Percentiles rank a stretch among this genome's conserved stretches.
phyloP scores from a whole-genome alignment of 495 filamentous ascomycete species.

The Cryomyces minteri region DNA sequence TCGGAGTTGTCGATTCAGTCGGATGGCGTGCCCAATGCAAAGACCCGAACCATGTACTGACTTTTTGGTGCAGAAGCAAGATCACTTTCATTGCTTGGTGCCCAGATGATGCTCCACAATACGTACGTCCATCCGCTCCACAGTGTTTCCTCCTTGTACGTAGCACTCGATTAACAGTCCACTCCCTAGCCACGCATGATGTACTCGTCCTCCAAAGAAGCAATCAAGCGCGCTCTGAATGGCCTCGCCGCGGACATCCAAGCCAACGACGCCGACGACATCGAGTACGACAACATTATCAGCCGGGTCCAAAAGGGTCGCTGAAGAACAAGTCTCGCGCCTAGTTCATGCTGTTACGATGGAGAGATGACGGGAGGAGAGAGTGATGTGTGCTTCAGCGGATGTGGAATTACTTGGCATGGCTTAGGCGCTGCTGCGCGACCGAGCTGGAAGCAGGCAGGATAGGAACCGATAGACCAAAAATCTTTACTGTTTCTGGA shows the following conservation, averaged over 20 bases:
- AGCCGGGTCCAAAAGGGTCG: constrained; percentile 62
- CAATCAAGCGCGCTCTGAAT: constrained; percentile 71
- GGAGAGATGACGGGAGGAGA: constrained; percentile 2
- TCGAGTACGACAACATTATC: constrained; percentile 68
- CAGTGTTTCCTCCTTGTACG: background rate
- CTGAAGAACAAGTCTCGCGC: constrained; percentile 7
- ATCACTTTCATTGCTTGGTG: constrained; percentile 92
- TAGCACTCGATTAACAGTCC: background rate
- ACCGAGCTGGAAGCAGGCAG: no score
- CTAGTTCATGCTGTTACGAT: background rate
- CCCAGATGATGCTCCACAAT: constrained; percentile 62
- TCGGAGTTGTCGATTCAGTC: background rate
- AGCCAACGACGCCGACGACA: constrained; percentile 80
- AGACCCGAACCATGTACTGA: constrained; percentile 2
- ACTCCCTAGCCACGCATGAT: constrained; percentile 64
- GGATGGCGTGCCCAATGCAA: background rate
- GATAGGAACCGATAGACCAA: no score
- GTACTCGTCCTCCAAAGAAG: constrained; percentile 90
- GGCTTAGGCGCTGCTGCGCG: no score
- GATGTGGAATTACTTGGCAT: no score
- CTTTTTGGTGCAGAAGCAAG: constrained; percentile 49
- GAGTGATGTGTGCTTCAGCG: background rate
- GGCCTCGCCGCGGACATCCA: constrained; percentile 70
- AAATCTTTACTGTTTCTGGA: no score
- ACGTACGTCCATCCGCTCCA: constrained; percentile 37